These are phyloP conservation scores for Clonostachys solani DNA, from an alignment of 2,329 filamentous ascomycete species.

Conservation along the genomic window DNA sequence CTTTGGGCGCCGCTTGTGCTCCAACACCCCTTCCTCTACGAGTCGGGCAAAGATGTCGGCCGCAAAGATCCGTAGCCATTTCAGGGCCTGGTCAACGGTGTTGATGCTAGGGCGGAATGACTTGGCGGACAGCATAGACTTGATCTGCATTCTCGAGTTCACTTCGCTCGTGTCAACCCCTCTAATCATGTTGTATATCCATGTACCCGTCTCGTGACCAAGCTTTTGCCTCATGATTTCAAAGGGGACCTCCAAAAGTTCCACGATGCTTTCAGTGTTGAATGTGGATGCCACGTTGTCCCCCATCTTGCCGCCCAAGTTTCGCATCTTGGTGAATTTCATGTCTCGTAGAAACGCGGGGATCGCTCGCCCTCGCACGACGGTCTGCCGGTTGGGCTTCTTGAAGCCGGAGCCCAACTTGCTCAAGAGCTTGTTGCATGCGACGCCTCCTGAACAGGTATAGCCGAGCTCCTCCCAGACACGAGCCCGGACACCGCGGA, in stretches of 20 bases:
- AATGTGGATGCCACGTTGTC: conserved; percentile 81
- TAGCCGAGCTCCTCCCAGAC: conserved; percentile 73
- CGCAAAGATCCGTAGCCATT: conserved; percentile 87
- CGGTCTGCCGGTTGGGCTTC: conserved; percentile 91
- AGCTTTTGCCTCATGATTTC: conserved; percentile 75
- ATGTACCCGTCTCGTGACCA: conserved; percentile 78
- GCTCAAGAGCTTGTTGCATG: conserved; percentile 90
- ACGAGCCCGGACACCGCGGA: conserved; percentile 66
- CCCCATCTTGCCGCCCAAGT: conserved; percentile 91
- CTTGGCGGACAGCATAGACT: conserved; percentile 96
- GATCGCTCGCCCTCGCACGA: conserved; percentile 83
- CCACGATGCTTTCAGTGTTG: conserved; percentile 72
- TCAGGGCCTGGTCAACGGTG: conserved; percentile 69
- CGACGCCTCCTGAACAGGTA: conserved; percentile 87
- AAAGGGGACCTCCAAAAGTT: conserved; percentile 67
- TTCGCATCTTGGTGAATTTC: conserved; percentile 93
- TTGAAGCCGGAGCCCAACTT: conserved; percentile 89
- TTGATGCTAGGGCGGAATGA: conserved; percentile 86
- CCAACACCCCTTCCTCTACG: conserved; percentile 84
- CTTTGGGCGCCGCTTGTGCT: conserved; percentile 81
- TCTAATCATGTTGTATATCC: conserved; percentile 81
- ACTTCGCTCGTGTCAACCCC: conserved; percentile 87
- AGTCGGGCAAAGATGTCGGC: conserved; percentile 88
- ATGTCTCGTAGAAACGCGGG: conserved; percentile 75
- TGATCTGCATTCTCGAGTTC: conserved; percentile 87